A percentile compares a stretch with the other conserved stretches of the same genome.
Conservation (phyloP, 2,329 filamentous ascomycete genomes). For the Emericellopsis cladophorae region DNA sequence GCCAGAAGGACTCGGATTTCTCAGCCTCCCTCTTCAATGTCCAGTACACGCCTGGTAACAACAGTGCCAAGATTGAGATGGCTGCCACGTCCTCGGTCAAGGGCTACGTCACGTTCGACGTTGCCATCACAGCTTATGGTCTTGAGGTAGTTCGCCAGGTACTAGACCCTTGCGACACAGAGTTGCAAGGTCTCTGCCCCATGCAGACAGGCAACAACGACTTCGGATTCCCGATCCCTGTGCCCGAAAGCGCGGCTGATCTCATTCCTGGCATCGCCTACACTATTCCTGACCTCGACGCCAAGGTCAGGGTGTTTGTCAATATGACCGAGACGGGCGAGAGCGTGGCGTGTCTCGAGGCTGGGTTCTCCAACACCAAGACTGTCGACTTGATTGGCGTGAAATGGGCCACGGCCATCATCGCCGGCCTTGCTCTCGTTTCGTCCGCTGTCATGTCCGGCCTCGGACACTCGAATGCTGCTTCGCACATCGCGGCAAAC, state of each 20-base stretch:
- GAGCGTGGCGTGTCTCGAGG: slow-evolving; percentile 76
- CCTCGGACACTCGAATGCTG: slow-evolving; percentile 84
- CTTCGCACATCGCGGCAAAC: slow-evolving; percentile 87
- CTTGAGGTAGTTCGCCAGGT: slow-evolving; percentile 54
- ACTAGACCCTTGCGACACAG: slow-evolving; percentile 63
- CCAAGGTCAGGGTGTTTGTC: slow-evolving; percentile 70
- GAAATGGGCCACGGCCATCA: slow-evolving; percentile 79
- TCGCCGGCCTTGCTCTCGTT: slow-evolving; percentile 71
- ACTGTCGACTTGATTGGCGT: slow-evolving; percentile 83
- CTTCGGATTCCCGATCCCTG: slow-evolving; percentile 54
- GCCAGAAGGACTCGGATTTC: slow-evolving; percentile 74
- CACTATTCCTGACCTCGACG: slow-evolving; percentile 82
- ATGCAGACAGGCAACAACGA: slow-evolving; percentile 79
- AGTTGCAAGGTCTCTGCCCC: slow-evolving; percentile 69
- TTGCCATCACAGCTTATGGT: slow-evolving; percentile 73
- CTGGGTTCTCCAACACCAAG: slow-evolving; percentile 78
- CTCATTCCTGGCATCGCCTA: slow-evolving; percentile 76
- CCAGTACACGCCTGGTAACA: slow-evolving; percentile 63
- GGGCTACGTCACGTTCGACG: slow-evolving; percentile 67
- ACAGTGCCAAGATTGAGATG: slow-evolving; percentile 60
- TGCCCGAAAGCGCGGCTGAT: slow-evolving; percentile 43
- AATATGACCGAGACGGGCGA: slow-evolving; percentile 50
- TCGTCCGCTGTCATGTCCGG: slow-evolving; percentile 84
- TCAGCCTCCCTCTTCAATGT: slow-evolving; percentile 84
- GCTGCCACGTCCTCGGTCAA: slow-evolving; percentile 71